Evolutionary conservation across 257 asterid genomes (phyloP).

Genomic region (Solanum sejunctum): DNA sequence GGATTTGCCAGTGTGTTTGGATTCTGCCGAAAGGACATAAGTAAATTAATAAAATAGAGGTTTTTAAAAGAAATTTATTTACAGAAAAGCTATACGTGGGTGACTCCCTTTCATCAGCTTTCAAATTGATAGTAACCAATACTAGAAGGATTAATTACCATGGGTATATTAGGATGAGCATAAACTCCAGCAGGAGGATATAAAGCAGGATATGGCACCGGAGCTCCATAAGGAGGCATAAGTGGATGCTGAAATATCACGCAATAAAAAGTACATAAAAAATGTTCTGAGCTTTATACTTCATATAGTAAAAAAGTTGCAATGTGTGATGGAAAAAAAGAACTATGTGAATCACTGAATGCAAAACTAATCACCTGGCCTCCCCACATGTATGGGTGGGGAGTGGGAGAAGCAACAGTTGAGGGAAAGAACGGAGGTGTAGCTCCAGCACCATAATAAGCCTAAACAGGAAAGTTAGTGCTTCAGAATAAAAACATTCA

Average conservation of each 20-base stretch:
- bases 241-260: constrained; percentile 62
- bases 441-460: constrained; percentile 89
- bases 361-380: constrained; percentile 49
- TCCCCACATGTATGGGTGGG: constrained; percentile 93
- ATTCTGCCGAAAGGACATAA: constrained; percentile 17
- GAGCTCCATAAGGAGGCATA: constrained; percentile 96
- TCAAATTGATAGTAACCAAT: background rate
- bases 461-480: constrained; percentile 25
- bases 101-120: background rate
- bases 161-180: constrained; percentile 79
- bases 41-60: background rate
- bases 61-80: background rate
- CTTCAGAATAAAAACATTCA: background rate
- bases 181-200: constrained; percentile 91
- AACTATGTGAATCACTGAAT: background rate
- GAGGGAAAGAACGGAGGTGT: constrained; percentile 88
- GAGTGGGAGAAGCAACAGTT: constrained; percentile 77
- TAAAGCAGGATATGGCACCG: constrained; percentile 88
- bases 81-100: background rate
- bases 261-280: background rate
- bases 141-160: constrained; percentile 28
- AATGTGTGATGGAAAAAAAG: background rate
- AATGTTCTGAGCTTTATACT: background rate
- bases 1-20: constrained; percentile 37
- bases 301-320: background rate